Evolutionary conservation across 2,329 filamentous ascomycete species (phyloP), one percentile per base, ranked within the genome.

Genomic region (Lachnellula willkommii): DNA sequence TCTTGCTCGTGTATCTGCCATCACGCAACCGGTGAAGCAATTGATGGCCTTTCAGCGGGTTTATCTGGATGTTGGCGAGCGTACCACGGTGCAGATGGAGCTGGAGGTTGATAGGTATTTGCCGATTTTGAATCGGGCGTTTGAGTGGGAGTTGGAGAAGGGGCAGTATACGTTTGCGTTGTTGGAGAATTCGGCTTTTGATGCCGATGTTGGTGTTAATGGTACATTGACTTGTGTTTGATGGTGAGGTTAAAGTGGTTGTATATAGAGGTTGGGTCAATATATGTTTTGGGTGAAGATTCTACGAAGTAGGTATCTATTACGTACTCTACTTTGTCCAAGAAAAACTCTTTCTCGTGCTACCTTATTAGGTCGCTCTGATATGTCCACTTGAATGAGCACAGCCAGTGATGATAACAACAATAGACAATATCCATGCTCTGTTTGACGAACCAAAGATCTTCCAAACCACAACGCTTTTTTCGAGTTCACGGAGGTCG

Each of bases 61-160:
- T 1, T 72, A 77, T 54, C 57, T 78, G 14, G 65, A 62, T 1
- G 57, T 66, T 1, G 70, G 71, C 2, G 66, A 74, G 48, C 66
- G 66, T 42, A 60, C 42, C 4, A 63, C 39, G 3, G 66, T 74
- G 11, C 57, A 50, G 4, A 68, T 74, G 67, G 65, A 71, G 35
- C 45, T 76, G 6, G 73, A 77, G 2, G 73, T 70, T 14, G 70
- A 72, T 57, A 65, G 74, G 26, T 77, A 75, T 62, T 63, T 77
- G 20, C 69, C 68, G 1, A 71, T 77, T 26, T 59, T 77, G 55
- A 73, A 76, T 57, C 65, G 75, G 36, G 65, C 61, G 53, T 72
- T 73, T 56, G 60, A 74, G 39, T 77, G 74, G 74, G 71, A 70
- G 39, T 63, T 78, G 15, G 75, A 77, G 64, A 73, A 67, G 57